Percentiles rank a stretch among this genome's conserved stretches.
phyloP scores from a whole-genome alignment of 768 basidiomycete species.

The Xanthoconium purpureum region DNA sequence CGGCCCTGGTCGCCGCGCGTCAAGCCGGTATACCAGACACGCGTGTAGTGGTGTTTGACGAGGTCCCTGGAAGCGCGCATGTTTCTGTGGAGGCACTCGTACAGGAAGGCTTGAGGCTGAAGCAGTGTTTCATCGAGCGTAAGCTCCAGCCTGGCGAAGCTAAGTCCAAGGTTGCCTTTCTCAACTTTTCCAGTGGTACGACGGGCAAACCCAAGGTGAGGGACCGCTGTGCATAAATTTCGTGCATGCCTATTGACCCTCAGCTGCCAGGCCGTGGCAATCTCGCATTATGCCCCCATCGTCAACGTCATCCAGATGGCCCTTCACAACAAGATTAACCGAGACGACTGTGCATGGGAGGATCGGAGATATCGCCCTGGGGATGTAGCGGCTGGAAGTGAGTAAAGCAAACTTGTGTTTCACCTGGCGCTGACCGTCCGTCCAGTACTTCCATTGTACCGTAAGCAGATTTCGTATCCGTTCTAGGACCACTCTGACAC shows the following conservation, averaged over 20 bases:
- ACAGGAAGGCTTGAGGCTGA: conserved; percentile 37
- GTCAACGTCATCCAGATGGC: conserved; percentile 62
- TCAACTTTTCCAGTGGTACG: conserved; percentile 74
- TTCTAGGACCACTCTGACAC: conserved; percentile 11
- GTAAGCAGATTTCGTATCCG: conserved; percentile 35
- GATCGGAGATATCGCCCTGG: conserved; percentile 47
- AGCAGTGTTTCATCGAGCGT: conserved; percentile 42
- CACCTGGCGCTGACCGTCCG: conserved; percentile 5
- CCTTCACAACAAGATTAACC: conserved; percentile 43
- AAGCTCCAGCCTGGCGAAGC: conserved; percentile 54
- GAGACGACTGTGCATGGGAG: conserved; percentile 38
- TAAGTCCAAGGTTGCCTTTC: conserved; percentile 58
- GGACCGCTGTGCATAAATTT: neutral
- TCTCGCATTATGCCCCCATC: conserved; percentile 64
- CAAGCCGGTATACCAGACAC: conserved; percentile 29
- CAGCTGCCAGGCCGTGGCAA: conserved; percentile 52
- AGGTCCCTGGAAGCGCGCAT: conserved; percentile 8
- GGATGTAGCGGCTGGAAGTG: conserved; percentile 56
- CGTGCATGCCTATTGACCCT: neutral
- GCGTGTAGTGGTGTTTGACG: conserved; percentile 29
- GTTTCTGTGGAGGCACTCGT: conserved; percentile 49
- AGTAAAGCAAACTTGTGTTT: conserved; percentile 18
- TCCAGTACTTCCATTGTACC: conserved; percentile 59
- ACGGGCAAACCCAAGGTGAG: conserved; percentile 49
- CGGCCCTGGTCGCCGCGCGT: conserved; percentile 31